These are phyloP conservation scores for Phaeodactylum tricornutum DNA, from an alignment of 108 stramenopile species.

Conservation along the genomic window DNA sequence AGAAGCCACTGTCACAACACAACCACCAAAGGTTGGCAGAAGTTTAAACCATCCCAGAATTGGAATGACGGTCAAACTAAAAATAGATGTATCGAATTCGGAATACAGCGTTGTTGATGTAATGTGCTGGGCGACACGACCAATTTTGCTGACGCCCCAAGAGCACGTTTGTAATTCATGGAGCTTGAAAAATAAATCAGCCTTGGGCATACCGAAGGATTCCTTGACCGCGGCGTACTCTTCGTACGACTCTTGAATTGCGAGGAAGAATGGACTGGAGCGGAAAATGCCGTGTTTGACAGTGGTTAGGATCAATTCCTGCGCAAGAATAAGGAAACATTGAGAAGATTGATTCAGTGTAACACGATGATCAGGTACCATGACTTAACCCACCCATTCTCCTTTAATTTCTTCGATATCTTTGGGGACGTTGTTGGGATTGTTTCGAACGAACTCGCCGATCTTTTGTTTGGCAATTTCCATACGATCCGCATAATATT, in stretches of 20 bases:
- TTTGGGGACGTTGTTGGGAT: slow-evolving; percentile 8
- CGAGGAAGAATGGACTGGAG: slow-evolving; percentile 75
- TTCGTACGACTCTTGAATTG: slow-evolving; percentile 78
- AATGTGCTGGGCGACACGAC: slow-evolving; percentile 80
- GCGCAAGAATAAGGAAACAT: no score
- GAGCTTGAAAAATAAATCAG: slow-evolving; percentile 84
- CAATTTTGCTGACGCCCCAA: slow-evolving; percentile 83
- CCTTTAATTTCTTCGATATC: slow-evolving; percentile 36
- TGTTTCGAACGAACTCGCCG: slow-evolving; percentile 28
- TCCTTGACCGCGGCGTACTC: slow-evolving; percentile 52
- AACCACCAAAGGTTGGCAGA: slow-evolving; percentile 90
- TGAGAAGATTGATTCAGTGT: no score
- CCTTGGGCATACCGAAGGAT: slow-evolving; percentile 38
- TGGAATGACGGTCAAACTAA: slow-evolving; percentile 80
- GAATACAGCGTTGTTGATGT: slow-evolving; percentile 42
- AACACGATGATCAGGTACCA: no score
- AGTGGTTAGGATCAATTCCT: slow-evolving; percentile 71
- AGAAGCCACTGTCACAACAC: slow-evolving; percentile 74
- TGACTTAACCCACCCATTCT: no score
- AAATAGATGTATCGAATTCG: slow-evolving; percentile 75
- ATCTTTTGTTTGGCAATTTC: slow-evolving; percentile 48
- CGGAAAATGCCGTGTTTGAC: slow-evolving; percentile 86
- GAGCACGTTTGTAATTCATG: slow-evolving; percentile 91
- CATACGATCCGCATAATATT: slow-evolving; percentile 66
- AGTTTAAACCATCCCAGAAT: slow-evolving; percentile 90